Percentiles rank a stretch among this genome's conserved stretches.
These are phyloP conservation scores for Cercospora sesami DNA, from an alignment of 2,329 filamentous ascomycete genomes.

Conservation along the genomic window DNA sequence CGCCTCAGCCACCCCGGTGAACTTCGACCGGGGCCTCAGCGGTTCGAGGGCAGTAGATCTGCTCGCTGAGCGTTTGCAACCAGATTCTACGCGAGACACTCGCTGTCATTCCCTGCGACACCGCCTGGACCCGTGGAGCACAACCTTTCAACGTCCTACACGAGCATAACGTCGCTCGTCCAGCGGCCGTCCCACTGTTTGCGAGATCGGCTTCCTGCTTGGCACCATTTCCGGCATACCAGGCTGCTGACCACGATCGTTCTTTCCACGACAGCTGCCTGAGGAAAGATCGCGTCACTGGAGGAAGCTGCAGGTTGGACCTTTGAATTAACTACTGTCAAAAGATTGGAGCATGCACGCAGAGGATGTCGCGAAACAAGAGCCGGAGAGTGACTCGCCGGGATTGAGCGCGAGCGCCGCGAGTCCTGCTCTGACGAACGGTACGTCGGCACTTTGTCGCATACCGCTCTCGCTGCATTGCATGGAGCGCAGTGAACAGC, in stretches of 20 bases:
- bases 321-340: neutral
- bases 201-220: neutral
- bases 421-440: conserved; percentile 21
- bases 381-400: conserved; percentile 32
- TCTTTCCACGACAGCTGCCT: neutral
- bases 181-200: neutral
- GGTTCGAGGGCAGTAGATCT: neutral
- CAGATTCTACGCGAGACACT: neutral
- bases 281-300: neutral
- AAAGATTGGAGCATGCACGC: conserved; percentile 32
- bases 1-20: neutral
- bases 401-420: conserved; percentile 21
- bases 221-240: neutral
- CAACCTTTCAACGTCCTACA: neutral
- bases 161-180: neutral
- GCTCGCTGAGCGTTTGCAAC: neutral
- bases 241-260: neutral
- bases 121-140: neutral
- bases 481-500: neutral
- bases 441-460: conserved; percentile 15
- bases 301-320: conserved; percentile 10
- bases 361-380: conserved; percentile 27
- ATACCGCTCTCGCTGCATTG: neutral
- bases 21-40: conserved; percentile 2
- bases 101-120: neutral